phyloP scores from a whole-genome alignment of 2,329 filamentous ascomycete species.

The Pezicula rhizophila region DNA sequence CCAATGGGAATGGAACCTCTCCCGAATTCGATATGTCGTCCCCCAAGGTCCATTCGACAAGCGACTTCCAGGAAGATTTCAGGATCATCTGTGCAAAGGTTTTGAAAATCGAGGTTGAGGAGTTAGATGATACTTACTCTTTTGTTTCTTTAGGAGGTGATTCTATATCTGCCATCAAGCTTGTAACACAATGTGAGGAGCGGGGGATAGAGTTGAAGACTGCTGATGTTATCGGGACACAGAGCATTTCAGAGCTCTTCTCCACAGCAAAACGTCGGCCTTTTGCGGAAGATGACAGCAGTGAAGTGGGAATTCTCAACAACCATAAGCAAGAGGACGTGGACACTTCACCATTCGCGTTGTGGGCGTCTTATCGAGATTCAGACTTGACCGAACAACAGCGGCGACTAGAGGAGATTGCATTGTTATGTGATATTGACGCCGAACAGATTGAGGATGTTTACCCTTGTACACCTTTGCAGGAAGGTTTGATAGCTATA shows the following conservation, averaged over 20 bases:
- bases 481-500: constrained; percentile 34
- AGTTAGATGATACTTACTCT: background rate
- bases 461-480: constrained; percentile 35
- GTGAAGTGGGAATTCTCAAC: background rate
- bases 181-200: constrained; percentile 1
- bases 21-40: background rate
- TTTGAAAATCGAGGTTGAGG: background rate
- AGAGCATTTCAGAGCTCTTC: constrained; percentile 1
- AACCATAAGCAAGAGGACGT: background rate
- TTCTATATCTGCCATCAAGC: constrained; percentile 1
- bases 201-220: background rate
- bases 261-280: background rate
- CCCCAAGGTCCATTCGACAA: background rate
- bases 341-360: background rate
- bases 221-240: background rate
- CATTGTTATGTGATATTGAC: background rate
- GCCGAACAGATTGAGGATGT: constrained; percentile 23
- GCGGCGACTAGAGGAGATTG: background rate
- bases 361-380: constrained; percentile 1
- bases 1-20: background rate
- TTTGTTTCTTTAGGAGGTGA: constrained; percentile 2
- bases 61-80: background rate
- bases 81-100: background rate
- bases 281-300: background rate
- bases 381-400: background rate